Evolutionary conservation across 139 green algal genomes (phyloP), one percentile per base, ranked within the genome.

Genomic region (Nannochloris sp.): DNA sequence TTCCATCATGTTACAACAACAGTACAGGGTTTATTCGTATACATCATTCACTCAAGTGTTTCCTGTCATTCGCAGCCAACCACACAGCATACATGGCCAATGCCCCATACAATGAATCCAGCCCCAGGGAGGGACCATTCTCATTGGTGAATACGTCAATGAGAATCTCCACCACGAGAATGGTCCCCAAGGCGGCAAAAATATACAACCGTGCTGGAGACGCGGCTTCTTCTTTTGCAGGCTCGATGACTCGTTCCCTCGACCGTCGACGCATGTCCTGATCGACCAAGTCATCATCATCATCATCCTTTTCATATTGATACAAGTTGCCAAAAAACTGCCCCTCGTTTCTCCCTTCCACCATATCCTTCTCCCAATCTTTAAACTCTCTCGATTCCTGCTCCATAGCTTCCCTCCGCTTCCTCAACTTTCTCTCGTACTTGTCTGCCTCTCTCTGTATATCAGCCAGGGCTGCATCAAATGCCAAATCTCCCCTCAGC

Each of bases 271-370:
- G 63, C 58, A 31, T 62, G 51, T 72, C 72, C 14, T 51, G 40
- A 14, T 75, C 57, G 5, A 45, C 56, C 13, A 31, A 1, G 25
- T 53, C 43, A 53, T 30, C 43, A 31, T 56, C 43, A 51, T 51
- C 45, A 28, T 51, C n/a, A 17, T 51, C 58, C 17, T 30, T 29
- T 26, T 75, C 57, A 20, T 44, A 40, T 6, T 56, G 40, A 53
- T 83, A 84, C 8, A 84, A 60, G 17, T 44, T 66, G 70, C 83
- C 60, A 44, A 84, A 84, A 63, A 84, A 84, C 25, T 69, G 72
- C 20, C 77, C 77, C 49, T 76, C 48, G 51, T 50, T 78, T 33
- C 73, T 68, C 2, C 61, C 46, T 26, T 65, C 56, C 3, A 62
- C 67, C 50, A 78, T 68, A 11, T 76, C 56, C 10, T 61, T 28